Evolutionary conservation across 805 yeast species (phyloP), one percentile per base, ranked within the genome.

Genomic region (Yamadazyma paraphyllophila): DNA sequence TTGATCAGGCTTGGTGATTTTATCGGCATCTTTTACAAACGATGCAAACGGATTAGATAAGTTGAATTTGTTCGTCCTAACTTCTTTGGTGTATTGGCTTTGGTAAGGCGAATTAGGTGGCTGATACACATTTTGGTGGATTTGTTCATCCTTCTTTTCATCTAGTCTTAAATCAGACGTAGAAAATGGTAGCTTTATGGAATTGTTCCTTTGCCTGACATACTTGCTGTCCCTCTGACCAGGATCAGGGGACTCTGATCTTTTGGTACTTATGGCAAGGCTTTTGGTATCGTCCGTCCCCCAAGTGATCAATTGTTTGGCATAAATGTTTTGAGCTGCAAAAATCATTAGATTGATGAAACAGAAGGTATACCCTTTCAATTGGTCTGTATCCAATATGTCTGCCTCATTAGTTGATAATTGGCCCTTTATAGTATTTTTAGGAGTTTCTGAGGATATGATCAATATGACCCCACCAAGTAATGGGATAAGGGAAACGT

Each of bases 241-340:
- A 2, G 15, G 20, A 14, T 30, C 42, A 15, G n/a, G 46, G 11
- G 46, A 36, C 8, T 33, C 39, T 3, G 41, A 29, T 15, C 31
- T 31, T 16, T 25, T 40, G 7, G 41, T 31, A 13, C 27, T 38
- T 8, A 41, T 41, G 4, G 56, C 58, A 36, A 44, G 37, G n/a
- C 37, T 31, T n/a, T 38, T 41, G 12, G 52, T 41, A 12, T 55
- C 58, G 44, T 63, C 66, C 7, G 53, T 57, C 64, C 31, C 91
- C 73, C 73, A 66, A 1, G 72, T 88, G 50, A 89, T 78, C 33
- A 90, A 81, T 51, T 81, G 83, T 65, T 90, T 90, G 32, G 94
- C 90, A 63, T 88, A 89, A 37, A 90, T 86, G 60, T 89, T 89
- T 59, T 89, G 96, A 2, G 82, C 78, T 4, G 92, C 96, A 69